Evolutionary conservation across 2,329 filamentous ascomycete genomes (phyloP).

Genomic region (Calonectria ilicicola): DNA sequence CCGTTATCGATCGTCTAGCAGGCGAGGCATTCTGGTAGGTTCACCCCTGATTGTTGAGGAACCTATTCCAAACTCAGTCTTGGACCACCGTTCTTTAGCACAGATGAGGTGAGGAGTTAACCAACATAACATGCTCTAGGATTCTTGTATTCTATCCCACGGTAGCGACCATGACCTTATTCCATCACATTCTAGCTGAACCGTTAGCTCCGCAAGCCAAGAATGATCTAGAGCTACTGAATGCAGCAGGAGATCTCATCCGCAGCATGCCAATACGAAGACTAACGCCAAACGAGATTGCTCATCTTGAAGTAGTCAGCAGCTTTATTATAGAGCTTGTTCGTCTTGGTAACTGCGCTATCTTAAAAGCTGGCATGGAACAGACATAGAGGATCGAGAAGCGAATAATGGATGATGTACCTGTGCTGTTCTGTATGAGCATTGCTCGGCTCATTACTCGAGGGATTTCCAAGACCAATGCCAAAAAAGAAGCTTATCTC

Average conservation of each 20-base stretch:
- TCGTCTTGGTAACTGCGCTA: slow-evolving; percentile 54
- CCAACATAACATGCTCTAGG: slow-evolving; percentile 47
- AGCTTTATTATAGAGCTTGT: slow-evolving; percentile 57
- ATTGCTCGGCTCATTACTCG: too few relatives aligned
- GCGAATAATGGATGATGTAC: too few relatives aligned
- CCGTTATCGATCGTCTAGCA: slow-evolving; percentile 53
- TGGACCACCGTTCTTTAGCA: background rate
- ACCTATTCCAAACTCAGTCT: background rate
- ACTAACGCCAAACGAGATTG: slow-evolving; percentile 48
- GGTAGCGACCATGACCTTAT: slow-evolving; percentile 63
- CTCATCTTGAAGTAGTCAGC: slow-evolving; percentile 54
- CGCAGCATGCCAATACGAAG: slow-evolving; percentile 47
- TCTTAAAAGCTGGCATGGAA: slow-evolving; percentile 42
- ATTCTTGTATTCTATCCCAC: slow-evolving; percentile 66
- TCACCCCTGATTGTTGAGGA: background rate
- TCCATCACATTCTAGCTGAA: slow-evolving; percentile 63
- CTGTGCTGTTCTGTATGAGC: too few relatives aligned
- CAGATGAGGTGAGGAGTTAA: background rate
- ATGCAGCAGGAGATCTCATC: slow-evolving; percentile 55
- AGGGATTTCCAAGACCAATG: too few relatives aligned
- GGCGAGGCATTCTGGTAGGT: slow-evolving; percentile 61
- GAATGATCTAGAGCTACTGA: slow-evolving; percentile 59
- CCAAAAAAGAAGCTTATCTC: too few relatives aligned
- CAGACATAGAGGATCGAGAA: too few relatives aligned
- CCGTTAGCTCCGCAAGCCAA: slow-evolving; percentile 55